Evolutionary conservation across 768 basidiomycete species (phyloP).

Genomic region (Pisolithus albus): DNA sequence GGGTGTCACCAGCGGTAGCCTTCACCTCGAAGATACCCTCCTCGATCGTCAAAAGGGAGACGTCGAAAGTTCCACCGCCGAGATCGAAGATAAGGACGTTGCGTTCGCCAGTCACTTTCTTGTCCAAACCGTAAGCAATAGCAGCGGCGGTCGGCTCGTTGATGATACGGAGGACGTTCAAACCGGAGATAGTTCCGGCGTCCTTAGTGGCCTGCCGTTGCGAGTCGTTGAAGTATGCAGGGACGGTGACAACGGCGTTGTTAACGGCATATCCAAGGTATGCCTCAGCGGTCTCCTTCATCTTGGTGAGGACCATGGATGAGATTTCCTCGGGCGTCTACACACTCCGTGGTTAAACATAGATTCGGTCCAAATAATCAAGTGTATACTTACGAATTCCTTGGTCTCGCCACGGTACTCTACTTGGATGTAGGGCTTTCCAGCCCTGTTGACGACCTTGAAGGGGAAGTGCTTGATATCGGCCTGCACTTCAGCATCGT

Average conservation of each 20-base stretch:
- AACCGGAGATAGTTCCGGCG: slow-evolving; percentile 87
- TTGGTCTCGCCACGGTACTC: slow-evolving; percentile 92
- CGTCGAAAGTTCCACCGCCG: slow-evolving; percentile 98
- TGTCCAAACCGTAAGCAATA: slow-evolving; percentile 97
- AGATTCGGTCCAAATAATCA: slow-evolving; percentile 3
- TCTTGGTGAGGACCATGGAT: slow-evolving; percentile 94
- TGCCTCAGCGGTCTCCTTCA: slow-evolving; percentile 98
- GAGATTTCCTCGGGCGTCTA: slow-evolving; percentile 96
- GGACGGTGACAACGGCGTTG: slow-evolving; percentile 94
- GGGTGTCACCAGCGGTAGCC: slow-evolving; percentile 97
- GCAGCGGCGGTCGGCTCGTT: slow-evolving; percentile 99
- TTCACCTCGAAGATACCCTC: slow-evolving; percentile 98
- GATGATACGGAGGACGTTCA: slow-evolving; percentile 97
- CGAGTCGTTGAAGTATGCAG: slow-evolving; percentile 98
- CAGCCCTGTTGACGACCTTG: slow-evolving; percentile 76
- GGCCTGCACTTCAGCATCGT: slow-evolving; percentile 76
- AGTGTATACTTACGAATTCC: slow-evolving; percentile 64
- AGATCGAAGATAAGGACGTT: slow-evolving; percentile 99
- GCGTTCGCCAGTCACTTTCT: slow-evolving; percentile 82
- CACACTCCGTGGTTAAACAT: slow-evolving; percentile 13
- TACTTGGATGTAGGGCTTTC: slow-evolving; percentile 85
- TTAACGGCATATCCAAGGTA: slow-evolving; percentile 79
- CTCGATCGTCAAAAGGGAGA: slow-evolving; percentile 91
- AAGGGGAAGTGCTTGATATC: slow-evolving; percentile 94
- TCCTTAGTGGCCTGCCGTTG: slow-evolving; percentile 99